Evolutionary conservation across 116 monocot species (phyloP), one percentile per base, ranked within the genome.

Genomic region (Trichopus zeylanicus): DNA sequence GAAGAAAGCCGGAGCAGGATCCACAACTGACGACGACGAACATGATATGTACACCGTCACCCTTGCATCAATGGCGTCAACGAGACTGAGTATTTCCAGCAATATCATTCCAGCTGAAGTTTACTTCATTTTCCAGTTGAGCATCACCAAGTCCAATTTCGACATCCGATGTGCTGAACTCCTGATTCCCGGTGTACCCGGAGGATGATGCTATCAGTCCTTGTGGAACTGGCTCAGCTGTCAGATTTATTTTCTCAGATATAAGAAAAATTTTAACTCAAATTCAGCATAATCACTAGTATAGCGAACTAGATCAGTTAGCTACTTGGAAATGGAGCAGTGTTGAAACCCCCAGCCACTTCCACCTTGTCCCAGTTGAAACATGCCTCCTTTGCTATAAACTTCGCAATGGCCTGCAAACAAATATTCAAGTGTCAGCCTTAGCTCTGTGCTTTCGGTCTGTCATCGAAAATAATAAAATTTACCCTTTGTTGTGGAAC

Each of bases 351-450:
- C 46, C 63, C 67, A 30, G 30, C 37, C 22, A 73, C 80, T 67
- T 54, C 63, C 19, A 80, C 19, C 20, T 1, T 52, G 19, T 65
- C 56, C 74, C 74, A 71, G 13, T 80, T 55, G 16, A 37, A 16
- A 26, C 70, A 70, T n/a, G 80, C 80, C 16, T 80, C 80, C 19
- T 6, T 1, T 7, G 62, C 62, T 42, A 80, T 31, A 10, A 63
- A 23, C 18, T 63, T 57, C 31, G 63, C 70, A 57, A 47, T 57
- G 1, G 10, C 46, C 74, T 80, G 62, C 10, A 33, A 33, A n/a
- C n/a, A n/a, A n/a, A n/a, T n/a, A n/a, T n/a, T n/a, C n/a, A n/a
- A n/a, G n/a, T 26, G 25, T 21, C 11, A 31, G 9, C 30, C 30
- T 15, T 31, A 56, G n/a, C n/a, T 18, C 24, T 21, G 20, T 48